A percentile compares a stretch with the other conserved stretches of the same genome.
phyloP scores from a whole-genome alignment of 495 filamentous ascomycete genomes.

The Rusavskia elegans region DNA sequence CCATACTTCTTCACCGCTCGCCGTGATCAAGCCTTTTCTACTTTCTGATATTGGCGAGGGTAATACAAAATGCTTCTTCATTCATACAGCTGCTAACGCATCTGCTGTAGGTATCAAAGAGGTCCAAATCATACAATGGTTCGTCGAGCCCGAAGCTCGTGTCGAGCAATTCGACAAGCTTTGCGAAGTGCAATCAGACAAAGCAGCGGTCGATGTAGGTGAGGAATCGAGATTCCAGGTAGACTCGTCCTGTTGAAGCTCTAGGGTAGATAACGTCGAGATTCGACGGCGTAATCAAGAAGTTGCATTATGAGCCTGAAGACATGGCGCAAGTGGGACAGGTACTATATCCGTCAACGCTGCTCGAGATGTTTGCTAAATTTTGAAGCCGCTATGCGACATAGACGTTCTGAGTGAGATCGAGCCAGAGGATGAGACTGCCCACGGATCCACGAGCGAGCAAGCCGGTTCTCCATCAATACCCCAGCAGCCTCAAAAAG shows the following conservation, averaged over 20 bases:
- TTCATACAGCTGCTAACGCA: not conserved
- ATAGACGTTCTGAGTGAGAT: constrained; percentile 44
- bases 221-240: not conserved
- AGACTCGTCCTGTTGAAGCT: not conserved
- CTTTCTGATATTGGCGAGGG: constrained; percentile 96
- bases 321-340: constrained; percentile 92
- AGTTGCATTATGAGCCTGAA: constrained; percentile 85
- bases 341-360: constrained; percentile 20
- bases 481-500: constrained; percentile 14
- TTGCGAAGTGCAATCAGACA: constrained; percentile 96
- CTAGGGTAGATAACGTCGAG: constrained; percentile 64
- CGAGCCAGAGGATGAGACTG: constrained; percentile 36
- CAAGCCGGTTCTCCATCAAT: constrained; percentile 10
- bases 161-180: constrained; percentile 97
- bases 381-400: constrained; percentile 30
- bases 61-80: constrained; percentile 19
- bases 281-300: constrained; percentile 91
- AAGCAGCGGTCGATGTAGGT: constrained; percentile 79
- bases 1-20: constrained; percentile 39
- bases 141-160: constrained; percentile 85
- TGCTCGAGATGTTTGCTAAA: no score
- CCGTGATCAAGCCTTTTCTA: constrained; percentile 67
- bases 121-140: constrained; percentile 99
- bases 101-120: constrained; percentile 67
- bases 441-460: constrained; percentile 18